Base-by-base conservation (phyloP, 441 rosid genomes). In the Gossypium schwendimanii region DNA sequence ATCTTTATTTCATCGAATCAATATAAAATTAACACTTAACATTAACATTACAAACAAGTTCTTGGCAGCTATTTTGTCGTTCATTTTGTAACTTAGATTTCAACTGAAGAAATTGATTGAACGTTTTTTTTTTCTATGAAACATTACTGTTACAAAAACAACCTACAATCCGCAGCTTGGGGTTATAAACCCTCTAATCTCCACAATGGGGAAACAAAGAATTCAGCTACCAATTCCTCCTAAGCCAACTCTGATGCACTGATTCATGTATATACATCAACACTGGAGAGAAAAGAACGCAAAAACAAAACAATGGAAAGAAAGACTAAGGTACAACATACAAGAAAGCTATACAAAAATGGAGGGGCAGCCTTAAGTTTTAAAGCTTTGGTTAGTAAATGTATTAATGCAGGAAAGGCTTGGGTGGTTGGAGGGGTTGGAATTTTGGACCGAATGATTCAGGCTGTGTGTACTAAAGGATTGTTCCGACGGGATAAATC, bases 291-390 rank as follows among this genome's bases (percentile, higher is more conserved):
- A 59, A 72, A 68, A 69, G 31, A 69, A 50, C 39, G 62, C 44
- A 59, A 59, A 12, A 59, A 26, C 6, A 4, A 12, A 26, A 59
- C n/a, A 73, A 47, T 59, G 20, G 39, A 39, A 18, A 33, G 58
- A 53, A 10, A 41, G 52, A 20, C 23, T 6, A 15, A 21, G 45
- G 53, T 14, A 41, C 66, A 55, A 6, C 53, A 69, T 14, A 33
- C 26, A 17, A 45, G 49, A 26, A 23, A 60, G 33, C 80, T 80
- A 72, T 60, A 82, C 84, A 84, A 73, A 76, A 70, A 15, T 76
- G 21, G 52, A 24, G 39, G 69, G 55, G n/a, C 4, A 23, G 39
- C 69, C 23, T 33, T 58, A 39, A 41, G 77, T 54, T 76, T 70
- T 67, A 6, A 70, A 77, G 55, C 24, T 53, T 14, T 55, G 74